A percentile compares a stretch with the other conserved stretches of the same genome.
Evolutionary conservation across 306 rosid genomes (phyloP).

Genomic region (Cicer pinnatifidum): DNA sequence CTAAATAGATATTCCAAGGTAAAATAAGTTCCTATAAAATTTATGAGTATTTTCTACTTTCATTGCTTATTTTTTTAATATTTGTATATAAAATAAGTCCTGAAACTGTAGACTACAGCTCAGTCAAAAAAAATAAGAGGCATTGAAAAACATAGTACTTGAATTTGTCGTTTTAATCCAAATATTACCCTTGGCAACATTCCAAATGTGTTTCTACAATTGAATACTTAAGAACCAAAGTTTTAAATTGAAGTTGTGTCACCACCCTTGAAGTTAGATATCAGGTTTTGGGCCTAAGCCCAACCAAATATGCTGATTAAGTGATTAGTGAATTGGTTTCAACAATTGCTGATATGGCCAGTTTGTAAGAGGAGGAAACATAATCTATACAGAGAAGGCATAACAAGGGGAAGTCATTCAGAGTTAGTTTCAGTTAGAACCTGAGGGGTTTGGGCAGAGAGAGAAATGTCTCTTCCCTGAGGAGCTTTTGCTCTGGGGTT

Average conservation of each 20-base stretch:
- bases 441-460: slow-evolving; percentile 15
- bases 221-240: not conserved
- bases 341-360: not conserved
- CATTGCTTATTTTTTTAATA: not conserved
- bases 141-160: not conserved
- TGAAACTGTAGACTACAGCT: not conserved
- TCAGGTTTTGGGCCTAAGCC: not conserved
- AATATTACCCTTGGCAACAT: not conserved
- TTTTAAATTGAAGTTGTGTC: not conserved
- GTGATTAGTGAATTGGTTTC: not conserved
- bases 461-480: slow-evolving; percentile 8
- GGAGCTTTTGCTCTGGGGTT: slow-evolving; percentile 6
- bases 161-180: not conserved
- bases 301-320: not conserved
- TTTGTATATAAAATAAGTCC: not conserved
- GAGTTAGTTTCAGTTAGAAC: slow-evolving; percentile 5
- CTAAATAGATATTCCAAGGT: not conserved
- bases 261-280: not conserved
- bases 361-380: not conserved
- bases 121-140: not conserved
- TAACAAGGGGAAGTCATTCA: not conserved
- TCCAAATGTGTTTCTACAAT: not conserved
- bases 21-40: not conserved
- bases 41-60: slow-evolving; percentile 1
- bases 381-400: not conserved